Conservation (phyloP, 2,329 filamentous ascomycete genomes). For the Amauroascus verrucosus region DNA sequence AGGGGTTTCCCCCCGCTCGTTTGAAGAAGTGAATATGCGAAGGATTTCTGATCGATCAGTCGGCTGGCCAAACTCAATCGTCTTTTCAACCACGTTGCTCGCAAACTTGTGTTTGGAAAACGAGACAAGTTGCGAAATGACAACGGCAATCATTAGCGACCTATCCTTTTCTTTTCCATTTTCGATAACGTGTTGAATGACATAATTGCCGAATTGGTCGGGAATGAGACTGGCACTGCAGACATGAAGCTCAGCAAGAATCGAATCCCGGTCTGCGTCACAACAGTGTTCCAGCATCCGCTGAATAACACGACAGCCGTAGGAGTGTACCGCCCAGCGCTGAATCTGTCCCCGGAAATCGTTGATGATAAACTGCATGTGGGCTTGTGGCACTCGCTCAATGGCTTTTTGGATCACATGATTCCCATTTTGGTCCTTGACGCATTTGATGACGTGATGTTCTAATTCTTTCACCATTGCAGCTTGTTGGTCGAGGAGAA, state of each 20-base stretch:
- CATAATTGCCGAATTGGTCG: conserved; percentile 92
- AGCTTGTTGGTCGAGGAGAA: conserved; percentile 84
- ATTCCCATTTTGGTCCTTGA: conserved; percentile 85
- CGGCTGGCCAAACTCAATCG: conserved; percentile 60
- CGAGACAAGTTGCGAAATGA: conserved; percentile 59
- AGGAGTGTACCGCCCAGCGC: conserved; percentile 64
- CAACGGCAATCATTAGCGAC: conserved; percentile 59
- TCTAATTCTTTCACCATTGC: conserved; percentile 75
- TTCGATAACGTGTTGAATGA: conserved; percentile 81
- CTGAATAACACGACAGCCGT: conserved; percentile 88
- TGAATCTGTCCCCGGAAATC: conserved; percentile 67
- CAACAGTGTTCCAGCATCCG: conserved; percentile 77
- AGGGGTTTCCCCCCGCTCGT: conserved; percentile 57
- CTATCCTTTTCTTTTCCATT: conserved; percentile 65
- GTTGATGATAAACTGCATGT: conserved; percentile 77
- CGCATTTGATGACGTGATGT: conserved; percentile 61
- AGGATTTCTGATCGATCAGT: conserved; percentile 62
- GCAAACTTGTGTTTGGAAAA: conserved; percentile 94
- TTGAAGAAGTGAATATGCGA: conserved; percentile 48
- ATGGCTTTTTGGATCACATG: conserved; percentile 95
- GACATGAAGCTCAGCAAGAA: conserved; percentile 69
- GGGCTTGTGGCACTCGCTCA: conserved; percentile 62
- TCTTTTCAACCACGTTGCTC: conserved; percentile 94
- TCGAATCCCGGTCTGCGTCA: conserved; percentile 56
- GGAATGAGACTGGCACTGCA: conserved; percentile 63